These are phyloP conservation scores for Porcisia hertigi DNA, from an alignment of 208 protist genomes.

Conservation along the genomic window DNA sequence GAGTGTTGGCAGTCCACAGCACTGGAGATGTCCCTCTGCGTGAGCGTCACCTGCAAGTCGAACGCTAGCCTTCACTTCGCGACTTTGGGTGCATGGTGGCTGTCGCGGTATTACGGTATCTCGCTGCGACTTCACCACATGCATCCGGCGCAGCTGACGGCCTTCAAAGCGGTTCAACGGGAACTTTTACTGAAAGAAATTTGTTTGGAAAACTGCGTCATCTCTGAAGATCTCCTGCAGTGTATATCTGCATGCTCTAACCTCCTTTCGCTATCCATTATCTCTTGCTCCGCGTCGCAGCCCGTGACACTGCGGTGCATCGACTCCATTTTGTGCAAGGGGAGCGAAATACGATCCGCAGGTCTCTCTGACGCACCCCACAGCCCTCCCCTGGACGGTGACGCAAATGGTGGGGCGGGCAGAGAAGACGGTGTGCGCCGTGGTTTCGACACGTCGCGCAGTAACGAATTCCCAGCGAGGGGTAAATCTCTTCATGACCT, in stretches of 20 bases:
- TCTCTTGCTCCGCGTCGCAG: constrained; percentile 51
- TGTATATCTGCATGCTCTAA: constrained; percentile 56
- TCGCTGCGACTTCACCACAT: constrained; percentile 62
- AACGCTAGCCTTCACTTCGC: constrained; percentile 30
- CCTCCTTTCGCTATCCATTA: constrained; percentile 53
- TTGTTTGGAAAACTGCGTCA: constrained; percentile 40
- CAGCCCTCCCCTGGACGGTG: not conserved
- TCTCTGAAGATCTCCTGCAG: constrained; percentile 69
- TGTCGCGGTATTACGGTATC: constrained; percentile 64
- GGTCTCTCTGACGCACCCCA: constrained; percentile 5
- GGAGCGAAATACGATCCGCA: constrained; percentile 10
- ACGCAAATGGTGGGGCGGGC: not conserved
- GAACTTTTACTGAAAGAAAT: constrained; percentile 53
- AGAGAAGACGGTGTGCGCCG: not conserved
- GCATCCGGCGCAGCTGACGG: constrained; percentile 42
- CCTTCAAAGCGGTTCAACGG: constrained; percentile 51
- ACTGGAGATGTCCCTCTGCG: constrained; percentile 48
- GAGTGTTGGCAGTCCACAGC: constrained; percentile 32
- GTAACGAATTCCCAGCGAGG: not conserved
- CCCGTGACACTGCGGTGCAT: constrained; percentile 57
- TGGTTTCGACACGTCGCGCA: not conserved
- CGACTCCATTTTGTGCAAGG: constrained; percentile 69
- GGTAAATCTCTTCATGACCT: not conserved
- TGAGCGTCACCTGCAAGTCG: constrained; percentile 40
- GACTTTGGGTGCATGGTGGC: constrained; percentile 62